phyloP scores from a whole-genome alignment of 2,329 filamentous ascomycete species.

The Teratosphaeria gauchensis region DNA sequence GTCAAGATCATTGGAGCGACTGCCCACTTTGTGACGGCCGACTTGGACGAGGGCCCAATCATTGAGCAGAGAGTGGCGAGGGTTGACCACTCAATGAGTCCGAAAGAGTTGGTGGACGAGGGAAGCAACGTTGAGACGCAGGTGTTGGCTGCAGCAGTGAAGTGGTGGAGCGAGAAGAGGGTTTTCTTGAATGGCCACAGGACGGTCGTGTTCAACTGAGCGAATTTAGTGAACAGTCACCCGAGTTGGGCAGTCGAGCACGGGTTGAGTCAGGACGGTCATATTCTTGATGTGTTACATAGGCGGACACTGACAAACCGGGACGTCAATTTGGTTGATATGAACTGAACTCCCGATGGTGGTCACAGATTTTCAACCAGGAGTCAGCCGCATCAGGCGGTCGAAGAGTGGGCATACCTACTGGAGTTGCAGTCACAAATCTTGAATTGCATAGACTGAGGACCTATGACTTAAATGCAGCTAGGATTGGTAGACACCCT shows the following conservation, averaged over 20 bases:
- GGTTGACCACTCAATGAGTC: slow-evolving; percentile 66
- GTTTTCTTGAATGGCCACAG: slow-evolving; percentile 71
- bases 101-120: slow-evolving; percentile 68
- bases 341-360: no score
- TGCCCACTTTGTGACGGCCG: slow-evolving; percentile 76
- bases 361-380: no score
- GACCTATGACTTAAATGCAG: no score
- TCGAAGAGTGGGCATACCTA: no score
- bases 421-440: no score
- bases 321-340: no score
- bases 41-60: slow-evolving; percentile 77
- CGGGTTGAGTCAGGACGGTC: no score
- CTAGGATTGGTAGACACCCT: no score
- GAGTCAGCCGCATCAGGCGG: no score
- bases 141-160: slow-evolving; percentile 69
- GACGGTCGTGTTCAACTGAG: slow-evolving; percentile 63
- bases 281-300: no score
- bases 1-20: slow-evolving; percentile 85
- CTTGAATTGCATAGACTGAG: no score
- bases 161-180: slow-evolving; percentile 71
- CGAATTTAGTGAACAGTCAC: not conserved
- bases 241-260: not conserved
- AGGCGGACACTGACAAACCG: no score
- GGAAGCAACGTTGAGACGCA: slow-evolving; percentile 79
- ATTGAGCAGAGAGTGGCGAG: slow-evolving; percentile 75